These are phyloP conservation scores for Penicillium manginii DNA, from an alignment of 495 filamentous ascomycete genomes.

Conservation along the genomic window DNA sequence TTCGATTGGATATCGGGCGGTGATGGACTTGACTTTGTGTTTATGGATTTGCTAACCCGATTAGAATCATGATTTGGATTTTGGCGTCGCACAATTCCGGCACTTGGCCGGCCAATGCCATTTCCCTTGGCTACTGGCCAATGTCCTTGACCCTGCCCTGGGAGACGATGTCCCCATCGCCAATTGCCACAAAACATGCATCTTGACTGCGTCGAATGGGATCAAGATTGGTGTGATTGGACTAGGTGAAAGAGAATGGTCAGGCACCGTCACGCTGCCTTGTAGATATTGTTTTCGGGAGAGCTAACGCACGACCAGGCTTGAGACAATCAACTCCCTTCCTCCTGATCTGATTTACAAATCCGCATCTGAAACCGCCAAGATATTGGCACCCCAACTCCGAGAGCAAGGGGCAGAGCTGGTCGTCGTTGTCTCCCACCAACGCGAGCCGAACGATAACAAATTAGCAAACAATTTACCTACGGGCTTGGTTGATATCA, in stretches of 20 bases:
- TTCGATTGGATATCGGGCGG: constrained; percentile 2
- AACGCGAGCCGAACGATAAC: constrained; percentile 82
- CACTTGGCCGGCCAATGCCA: constrained; percentile 72
- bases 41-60: constrained; percentile 17
- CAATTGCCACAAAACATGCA: constrained; percentile 67
- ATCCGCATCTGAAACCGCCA: constrained; percentile 71
- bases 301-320: constrained; percentile 47
- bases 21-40: background rate
- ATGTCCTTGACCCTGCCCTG: constrained; percentile 78
- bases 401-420: constrained; percentile 79
- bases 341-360: constrained; percentile 80
- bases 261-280: constrained; percentile 5
- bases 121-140: constrained; percentile 90
- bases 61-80: constrained; percentile 91
- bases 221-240: constrained; percentile 86
- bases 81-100: constrained; percentile 79
- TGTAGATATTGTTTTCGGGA: constrained; percentile 1
- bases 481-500: constrained; percentile 74
- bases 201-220: constrained; percentile 78
- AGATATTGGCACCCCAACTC: constrained; percentile 68
- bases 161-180: constrained; percentile 70
- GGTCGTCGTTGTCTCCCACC: constrained; percentile 79
- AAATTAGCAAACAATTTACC: constrained; percentile 74
- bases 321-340: constrained; percentile 84
- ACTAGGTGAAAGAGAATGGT: constrained; percentile 75